Base-by-base conservation (phyloP, 2,329 filamentous ascomycete species). In the Aspergillus bombycis region DNA sequence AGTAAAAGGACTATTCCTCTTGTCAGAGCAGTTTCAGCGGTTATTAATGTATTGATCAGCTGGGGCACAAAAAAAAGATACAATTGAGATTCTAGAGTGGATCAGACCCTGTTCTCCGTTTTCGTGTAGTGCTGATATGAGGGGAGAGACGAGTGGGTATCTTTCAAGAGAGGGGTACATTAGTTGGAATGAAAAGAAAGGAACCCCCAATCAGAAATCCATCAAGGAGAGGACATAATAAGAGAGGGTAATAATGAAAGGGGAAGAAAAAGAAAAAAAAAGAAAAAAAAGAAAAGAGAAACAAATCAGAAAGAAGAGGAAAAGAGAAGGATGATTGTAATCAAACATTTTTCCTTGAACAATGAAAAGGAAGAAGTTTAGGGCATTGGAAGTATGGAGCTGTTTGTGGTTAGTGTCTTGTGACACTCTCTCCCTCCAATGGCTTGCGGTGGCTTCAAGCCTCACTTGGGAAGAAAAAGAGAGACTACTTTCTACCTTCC, bases 331-430 rank as follows among this genome's bases (percentile, higher is more conserved):
- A 36, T 38, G 52, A 38, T 55, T 36, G 32, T 41, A 55, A 55
- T 55, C 32, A 55, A 55, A 55, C 52, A 55, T 38, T 23, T n/a
- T 41, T 19, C 19, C 10, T 41, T 41, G 11, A 55, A 55, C 52
- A 38, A 55, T 55, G 52, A 55, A 54, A 36, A 54, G 32, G 50
- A 36, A 36, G 16, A 23, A 14, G 14, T 26, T 32, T 36, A 36
- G 34, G 34, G 38, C 19, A 41, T n/a, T 8, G 10, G 23, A 55
- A 26, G 52, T 55, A 38, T 55, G 52, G 52, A 26, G 19, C 52
- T 38, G 52, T 55, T 55, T 55, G n/a, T 38, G 21, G 52, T 55
- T 55, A 55, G 52, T 26, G 52, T 55, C 52, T 55, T 55, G 52
- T 55, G 52, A 55, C 52, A 55, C 52, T 11, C 21, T 55, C 52